Conservation (phyloP, 805 yeast species). For the Wickerhamiella nectarea region DNA sequence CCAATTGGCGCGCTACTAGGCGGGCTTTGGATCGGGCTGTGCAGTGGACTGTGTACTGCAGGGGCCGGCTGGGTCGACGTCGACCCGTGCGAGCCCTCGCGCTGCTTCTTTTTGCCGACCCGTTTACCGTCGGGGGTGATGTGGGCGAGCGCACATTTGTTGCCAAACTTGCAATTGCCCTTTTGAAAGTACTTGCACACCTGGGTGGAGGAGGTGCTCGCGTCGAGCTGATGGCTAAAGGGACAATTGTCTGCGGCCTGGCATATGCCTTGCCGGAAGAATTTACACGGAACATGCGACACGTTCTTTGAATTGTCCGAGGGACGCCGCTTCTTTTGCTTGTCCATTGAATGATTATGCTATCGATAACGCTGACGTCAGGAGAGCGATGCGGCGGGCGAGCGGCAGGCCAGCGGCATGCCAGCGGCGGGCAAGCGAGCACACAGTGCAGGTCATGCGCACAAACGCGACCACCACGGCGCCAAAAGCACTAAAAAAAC, state of each 20-base stretch:
- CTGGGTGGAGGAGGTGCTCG: conserved; percentile 26
- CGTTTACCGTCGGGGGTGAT: conserved; percentile 78
- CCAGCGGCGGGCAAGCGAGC: too few relatives aligned
- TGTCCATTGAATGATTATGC: conserved; percentile 3
- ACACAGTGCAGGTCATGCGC: too few relatives aligned
- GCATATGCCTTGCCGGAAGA: conserved; percentile 81
- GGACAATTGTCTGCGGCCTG: conserved; percentile 92
- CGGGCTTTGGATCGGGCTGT: background rate
- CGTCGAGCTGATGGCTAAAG: conserved; percentile 54
- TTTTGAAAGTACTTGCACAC: conserved; percentile 90
- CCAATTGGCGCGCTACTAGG: background rate
- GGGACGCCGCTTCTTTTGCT: conserved; percentile 5
- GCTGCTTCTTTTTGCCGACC: conserved; percentile 34
- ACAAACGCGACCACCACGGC: too few relatives aligned
- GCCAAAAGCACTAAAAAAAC: too few relatives aligned
- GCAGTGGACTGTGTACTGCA: background rate
- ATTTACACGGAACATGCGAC: conserved; percentile 94
- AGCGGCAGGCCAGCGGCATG: too few relatives aligned
- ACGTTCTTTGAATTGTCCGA: conserved; percentile 34
- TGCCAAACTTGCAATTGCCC: conserved; percentile 94
- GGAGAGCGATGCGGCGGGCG: too few relatives aligned
- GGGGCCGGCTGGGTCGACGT: too few relatives aligned
- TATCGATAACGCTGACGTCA: background rate
- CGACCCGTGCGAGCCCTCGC: too few relatives aligned
- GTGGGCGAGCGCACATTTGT: conserved; percentile 89